Conservation (phyloP, 176 grass and related monocot genomes). For the Oryza officinalis region DNA sequence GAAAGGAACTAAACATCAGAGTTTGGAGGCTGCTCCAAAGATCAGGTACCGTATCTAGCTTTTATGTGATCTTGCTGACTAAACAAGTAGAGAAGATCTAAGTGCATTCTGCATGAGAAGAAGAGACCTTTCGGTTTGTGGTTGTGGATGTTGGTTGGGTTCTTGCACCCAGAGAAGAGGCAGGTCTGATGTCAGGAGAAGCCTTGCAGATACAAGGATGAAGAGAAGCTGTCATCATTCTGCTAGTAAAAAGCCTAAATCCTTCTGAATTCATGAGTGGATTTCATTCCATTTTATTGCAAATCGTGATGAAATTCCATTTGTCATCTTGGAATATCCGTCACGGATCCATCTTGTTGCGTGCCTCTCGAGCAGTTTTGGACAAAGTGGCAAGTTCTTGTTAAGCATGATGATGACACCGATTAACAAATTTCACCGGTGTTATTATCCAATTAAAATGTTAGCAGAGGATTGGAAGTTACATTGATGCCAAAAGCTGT, state of each 20-base stretch:
- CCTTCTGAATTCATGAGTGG: not conserved
- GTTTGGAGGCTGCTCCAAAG: not conserved
- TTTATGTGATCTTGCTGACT: not conserved
- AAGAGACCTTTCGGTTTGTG: conserved; percentile 31
- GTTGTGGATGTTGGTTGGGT: not conserved
- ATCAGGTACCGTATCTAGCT: too few relatives aligned
- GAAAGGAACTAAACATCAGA: not conserved
- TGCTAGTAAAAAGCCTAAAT: not conserved
- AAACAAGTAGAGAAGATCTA: too few relatives aligned
- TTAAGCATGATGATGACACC: not conserved
- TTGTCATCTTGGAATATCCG: conserved; percentile 7
- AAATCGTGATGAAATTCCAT: not conserved
- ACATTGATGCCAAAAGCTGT: not conserved
- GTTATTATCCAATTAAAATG: not conserved
- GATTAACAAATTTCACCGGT: not conserved
- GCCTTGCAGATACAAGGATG: not conserved
- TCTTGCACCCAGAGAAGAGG: conserved; percentile 14
- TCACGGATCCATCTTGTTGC: not conserved
- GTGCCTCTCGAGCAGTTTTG: not conserved
- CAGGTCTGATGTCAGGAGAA: not conserved
- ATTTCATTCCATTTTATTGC: conserved; percentile 17
- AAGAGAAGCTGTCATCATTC: not conserved
- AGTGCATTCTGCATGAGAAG: not conserved
- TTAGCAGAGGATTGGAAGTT: not conserved
- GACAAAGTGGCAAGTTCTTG: not conserved